Base-by-base conservation (phyloP, 345 rosid genomes). In the Leavenworthia alabamica region DNA sequence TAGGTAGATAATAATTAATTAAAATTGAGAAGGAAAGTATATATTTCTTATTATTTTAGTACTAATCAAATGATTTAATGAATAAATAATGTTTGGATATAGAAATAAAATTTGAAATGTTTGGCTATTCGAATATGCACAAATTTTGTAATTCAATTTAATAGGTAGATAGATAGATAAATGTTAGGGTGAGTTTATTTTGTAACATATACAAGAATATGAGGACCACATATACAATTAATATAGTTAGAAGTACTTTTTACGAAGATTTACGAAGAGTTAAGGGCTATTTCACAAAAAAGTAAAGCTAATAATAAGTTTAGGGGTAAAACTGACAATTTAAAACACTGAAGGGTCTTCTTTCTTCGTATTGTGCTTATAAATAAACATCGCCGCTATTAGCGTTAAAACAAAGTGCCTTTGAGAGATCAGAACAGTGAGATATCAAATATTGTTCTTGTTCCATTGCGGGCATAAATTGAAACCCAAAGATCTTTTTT, bases 401-500 rank as follows among this genome's bases (percentile, higher is more conserved):
- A 50, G 70, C 62, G 63, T 44, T 39, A 14, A 3, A 8, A 11
- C 0, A 58, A n/a, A n/a, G 56, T 66, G 78, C 81, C 75, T 65
- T 55, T 50, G 78, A 77, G 80, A 77, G 78, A 77, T 64, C 75
- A 77, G 67, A 65, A 46, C 75, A 70, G 64, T 33, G 2, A 4
- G n/a, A n/a, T n/a, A n/a, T n/a, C 4, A 23, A 35, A 42, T 64
- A 48, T 22, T 58, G 72, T 19, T 60, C 52, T 28, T 64, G 80
- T 77, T 77, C 77, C 80, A 77, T 77, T 77, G 77, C 80, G 35
- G 77, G 80, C 80, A 53, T 31, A 77, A 1, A 77, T 45, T 32
- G 8, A 67, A 47, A n/a, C 13, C 43, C 43, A 28, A 0, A 3
- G 0, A 23, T 61, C 68, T 65, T 56, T 45, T 70, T 27, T 56